A percentile compares a stretch with the other conserved stretches of the same genome.
These are phyloP conservation scores for Eustoma russellianum DNA, from an alignment of 257 asterid species.

Conservation along the genomic window DNA sequence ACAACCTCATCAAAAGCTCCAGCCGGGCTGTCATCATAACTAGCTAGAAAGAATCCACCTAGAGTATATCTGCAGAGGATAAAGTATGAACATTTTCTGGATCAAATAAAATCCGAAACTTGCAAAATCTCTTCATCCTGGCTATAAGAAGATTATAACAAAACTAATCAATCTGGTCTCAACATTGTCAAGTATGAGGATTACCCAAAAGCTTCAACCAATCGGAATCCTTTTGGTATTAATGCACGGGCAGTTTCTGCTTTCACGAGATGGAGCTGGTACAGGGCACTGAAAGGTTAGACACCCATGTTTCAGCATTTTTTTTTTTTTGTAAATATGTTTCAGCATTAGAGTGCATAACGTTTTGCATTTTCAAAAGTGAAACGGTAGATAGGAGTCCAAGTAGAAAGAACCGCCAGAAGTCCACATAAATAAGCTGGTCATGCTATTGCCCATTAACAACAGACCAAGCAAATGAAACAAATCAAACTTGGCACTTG, in stretches of 20 bases:
- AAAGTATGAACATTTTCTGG: conserved; percentile 19
- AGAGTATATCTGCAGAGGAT: conserved; percentile 62
- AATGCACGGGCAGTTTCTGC: conserved; percentile 89
- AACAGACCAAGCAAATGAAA: too few relatives aligned
- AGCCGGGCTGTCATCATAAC: conserved; percentile 84
- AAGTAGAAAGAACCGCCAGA: not conserved
- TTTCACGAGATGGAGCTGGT: conserved; percentile 95
- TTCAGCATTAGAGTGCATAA: not conserved
- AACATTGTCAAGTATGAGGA: not conserved
- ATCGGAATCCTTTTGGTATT: conserved; percentile 78
- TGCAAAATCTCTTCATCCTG: conserved; percentile 3
- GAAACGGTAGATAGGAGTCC: not conserved
- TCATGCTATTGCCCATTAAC: too few relatives aligned
- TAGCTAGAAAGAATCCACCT: conserved; percentile 97
- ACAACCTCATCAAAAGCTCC: conserved; percentile 94
- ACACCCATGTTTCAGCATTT: too few relatives aligned
- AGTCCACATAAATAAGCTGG: not conserved
- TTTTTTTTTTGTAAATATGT: too few relatives aligned
- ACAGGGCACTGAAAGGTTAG: conserved; percentile 62
- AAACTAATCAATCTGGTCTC: not conserved
- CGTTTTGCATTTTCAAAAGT: not conserved
- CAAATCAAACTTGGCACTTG: conserved; percentile 22
- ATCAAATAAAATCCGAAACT: conserved; percentile 10
- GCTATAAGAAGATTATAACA: conserved; percentile 1
- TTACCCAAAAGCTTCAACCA: conserved; percentile 97